Base-by-base conservation (phyloP, 164 flowering plant species). In the Umbilicus rupestris region DNA sequence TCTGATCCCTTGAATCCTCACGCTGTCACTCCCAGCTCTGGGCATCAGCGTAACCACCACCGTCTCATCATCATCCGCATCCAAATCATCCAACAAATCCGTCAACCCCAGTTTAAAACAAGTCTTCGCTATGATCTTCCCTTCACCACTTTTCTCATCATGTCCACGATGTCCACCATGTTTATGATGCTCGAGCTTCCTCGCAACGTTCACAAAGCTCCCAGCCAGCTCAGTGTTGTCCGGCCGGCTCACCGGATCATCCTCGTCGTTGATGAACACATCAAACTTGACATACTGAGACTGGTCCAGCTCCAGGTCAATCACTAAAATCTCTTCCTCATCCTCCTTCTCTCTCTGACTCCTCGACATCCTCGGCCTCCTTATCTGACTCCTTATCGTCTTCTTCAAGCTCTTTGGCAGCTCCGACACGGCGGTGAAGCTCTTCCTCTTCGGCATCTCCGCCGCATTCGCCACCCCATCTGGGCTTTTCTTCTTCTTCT, bases 171-270 rank as follows among this genome's bases (percentile, higher is more conserved):
- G 57, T 10, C 57, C 62, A 35, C 37, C 63, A n/a, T 72, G 65
- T 74, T 68, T 75, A 35, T 79, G 83, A 17, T 70, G 59, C 75
- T 68, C 77, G 24, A 78, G 80, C 63, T 73, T 71, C 19, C 80
- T 83, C 1, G 88, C 81, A 31, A 84, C 80, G 41, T 80, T 83
- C 69, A 83, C 84, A 52, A 80, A 86, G 39, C 86, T 80, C n/a
- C 92, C 87, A 0, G 84, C 85, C 17, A 81, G 83, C 77, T 83
- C 86, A 3, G 77, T 73, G 12, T 78, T 72, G 7, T 68, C 75
- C 3, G 80, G 76, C 2, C 66, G 42, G 3, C 49, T 76, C 7
- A 66, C 31, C 20, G 62, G 62, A 15, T 66, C 62, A 66, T 66
- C 82, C 50, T 76, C 85, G 15, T 81, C 87, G 60, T 87, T 81